Evolutionary conservation across 2,329 filamentous ascomycete species (phyloP).

Genomic region (Beauveria scarabaeidicola): DNA sequence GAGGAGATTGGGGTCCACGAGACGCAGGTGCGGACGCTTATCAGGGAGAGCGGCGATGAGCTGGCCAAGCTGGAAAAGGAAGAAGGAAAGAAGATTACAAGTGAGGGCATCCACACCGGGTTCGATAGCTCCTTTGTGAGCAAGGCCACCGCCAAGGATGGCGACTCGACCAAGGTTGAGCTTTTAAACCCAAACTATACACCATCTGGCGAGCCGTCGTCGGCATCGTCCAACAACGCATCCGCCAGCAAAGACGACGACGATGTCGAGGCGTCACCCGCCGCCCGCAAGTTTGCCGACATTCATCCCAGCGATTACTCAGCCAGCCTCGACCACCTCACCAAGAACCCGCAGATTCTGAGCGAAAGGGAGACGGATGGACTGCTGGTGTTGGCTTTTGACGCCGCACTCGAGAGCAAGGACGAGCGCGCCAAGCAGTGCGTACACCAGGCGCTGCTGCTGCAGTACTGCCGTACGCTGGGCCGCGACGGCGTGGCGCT

Average conservation of each 20-base stretch:
- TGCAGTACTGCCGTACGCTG: slow-evolving; percentile 91
- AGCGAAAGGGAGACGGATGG: slow-evolving; percentile 84
- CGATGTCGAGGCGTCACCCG: slow-evolving; percentile 64
- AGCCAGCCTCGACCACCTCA: slow-evolving; percentile 66
- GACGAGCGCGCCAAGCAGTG: slow-evolving; percentile 74
- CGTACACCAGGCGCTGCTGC: slow-evolving; percentile 83
- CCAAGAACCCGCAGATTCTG: slow-evolving; percentile 68
- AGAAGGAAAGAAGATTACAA: slow-evolving; percentile 85
- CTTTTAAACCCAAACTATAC: slow-evolving; percentile 62
- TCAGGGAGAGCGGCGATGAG: slow-evolving; percentile 65
- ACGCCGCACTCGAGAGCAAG: slow-evolving; percentile 68
- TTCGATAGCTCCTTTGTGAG: slow-evolving; percentile 81
- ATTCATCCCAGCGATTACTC: slow-evolving; percentile 71
- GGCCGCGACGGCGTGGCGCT: slow-evolving; percentile 80
- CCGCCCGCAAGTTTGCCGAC: slow-evolving; percentile 72
- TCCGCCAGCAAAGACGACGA: slow-evolving; percentile 47
- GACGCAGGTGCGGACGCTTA: slow-evolving; percentile 67
- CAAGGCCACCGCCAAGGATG: slow-evolving; percentile 44
- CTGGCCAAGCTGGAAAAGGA: slow-evolving; percentile 76
- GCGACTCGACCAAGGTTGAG: slow-evolving; percentile 51
- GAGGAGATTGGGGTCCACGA: slow-evolving; percentile 70
- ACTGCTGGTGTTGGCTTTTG: slow-evolving; percentile 84
- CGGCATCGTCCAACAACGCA: neutral
- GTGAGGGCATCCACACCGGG: slow-evolving; percentile 77
- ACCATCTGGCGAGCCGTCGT: neutral